phyloP scores from a whole-genome alignment of 345 rosid genomes.

The Citrus unshiu region DNA sequence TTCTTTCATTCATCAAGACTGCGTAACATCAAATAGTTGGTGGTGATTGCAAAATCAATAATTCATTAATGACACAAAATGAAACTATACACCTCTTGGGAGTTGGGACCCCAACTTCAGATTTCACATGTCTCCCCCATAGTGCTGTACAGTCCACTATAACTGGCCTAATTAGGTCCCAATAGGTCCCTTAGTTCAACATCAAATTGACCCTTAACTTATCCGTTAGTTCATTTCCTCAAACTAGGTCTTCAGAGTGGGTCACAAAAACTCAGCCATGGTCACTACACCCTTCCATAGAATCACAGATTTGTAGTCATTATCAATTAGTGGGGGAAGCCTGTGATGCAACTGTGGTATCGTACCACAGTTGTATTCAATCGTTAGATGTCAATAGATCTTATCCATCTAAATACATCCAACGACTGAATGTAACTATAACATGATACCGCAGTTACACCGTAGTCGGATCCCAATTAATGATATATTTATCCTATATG shows the following conservation, averaged over 20 bases:
- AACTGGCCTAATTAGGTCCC: constrained; percentile 25
- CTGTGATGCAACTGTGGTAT: accelerated
- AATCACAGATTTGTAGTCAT: neutral
- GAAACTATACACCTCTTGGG: constrained; percentile 9
- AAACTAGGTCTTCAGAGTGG: neutral
- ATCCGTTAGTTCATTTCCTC: constrained; percentile 5
- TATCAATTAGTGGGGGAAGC: neutral
- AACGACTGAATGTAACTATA: accelerated
- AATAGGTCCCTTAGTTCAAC: neutral
- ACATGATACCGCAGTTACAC: accelerated
- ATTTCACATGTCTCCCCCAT: constrained; percentile 36
- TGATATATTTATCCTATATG: too few species aligned
- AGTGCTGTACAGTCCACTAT: constrained; percentile 44
- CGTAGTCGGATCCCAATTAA: neutral
- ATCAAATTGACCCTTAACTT: constrained; percentile 1
- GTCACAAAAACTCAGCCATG: neutral
- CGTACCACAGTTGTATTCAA: accelerated
- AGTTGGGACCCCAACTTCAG: constrained; percentile 28
- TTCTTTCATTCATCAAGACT: neutral
- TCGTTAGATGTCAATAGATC: accelerated
- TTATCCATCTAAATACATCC: accelerated
- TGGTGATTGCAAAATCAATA: neutral
- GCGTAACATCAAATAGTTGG: neutral
- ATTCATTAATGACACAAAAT: neutral
- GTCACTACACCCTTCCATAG: neutral